Percentiles rank a stretch among this genome's conserved stretches.
These are phyloP conservation scores for Pleurotus platypus DNA, from an alignment of 768 basidiomycete species.

Conservation along the genomic window DNA sequence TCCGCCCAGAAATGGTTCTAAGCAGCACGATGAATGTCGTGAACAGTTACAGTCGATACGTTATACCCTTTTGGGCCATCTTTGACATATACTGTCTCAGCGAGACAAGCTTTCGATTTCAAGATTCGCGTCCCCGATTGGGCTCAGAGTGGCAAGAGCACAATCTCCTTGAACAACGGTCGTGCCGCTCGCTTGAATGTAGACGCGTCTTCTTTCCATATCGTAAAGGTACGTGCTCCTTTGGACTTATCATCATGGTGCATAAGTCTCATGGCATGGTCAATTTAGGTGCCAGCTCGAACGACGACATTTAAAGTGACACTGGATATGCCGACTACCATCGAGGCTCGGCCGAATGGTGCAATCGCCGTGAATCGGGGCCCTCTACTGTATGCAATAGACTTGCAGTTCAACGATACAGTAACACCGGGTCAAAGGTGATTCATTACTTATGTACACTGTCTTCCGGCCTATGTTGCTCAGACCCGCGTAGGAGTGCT, in stretches of 20 bases:
- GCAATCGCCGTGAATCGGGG: slow-evolving; percentile 34
- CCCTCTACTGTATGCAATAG: slow-evolving; percentile 33
- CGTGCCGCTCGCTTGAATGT: slow-evolving; percentile 18
- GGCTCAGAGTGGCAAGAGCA: slow-evolving; percentile 32
- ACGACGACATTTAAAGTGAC: slow-evolving; percentile 26
- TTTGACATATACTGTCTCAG: slow-evolving; percentile 31
- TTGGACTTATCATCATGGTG: too few relatives aligned
- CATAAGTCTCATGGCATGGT: too few relatives aligned
- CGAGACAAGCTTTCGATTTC: slow-evolving; percentile 28
- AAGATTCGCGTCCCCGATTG: slow-evolving; percentile 35
- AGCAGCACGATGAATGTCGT: too few relatives aligned
- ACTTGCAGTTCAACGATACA: slow-evolving; percentile 31
- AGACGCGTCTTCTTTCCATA: slow-evolving; percentile 28
- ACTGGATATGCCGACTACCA: slow-evolving; percentile 27
- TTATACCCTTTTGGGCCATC: slow-evolving; percentile 37
- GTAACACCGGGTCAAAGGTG: slow-evolving; percentile 29
- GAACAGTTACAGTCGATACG: slow-evolving; percentile 29
- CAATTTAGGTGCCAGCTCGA: slow-evolving; percentile 17
- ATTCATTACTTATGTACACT: neutral
- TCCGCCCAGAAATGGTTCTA: too few relatives aligned
- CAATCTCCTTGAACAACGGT: slow-evolving; percentile 27
- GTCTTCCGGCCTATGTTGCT: too few relatives aligned
- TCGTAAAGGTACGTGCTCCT: slow-evolving; percentile 19
- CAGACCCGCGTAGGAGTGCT: slow-evolving; percentile 22
- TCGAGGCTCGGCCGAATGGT: slow-evolving; percentile 31